These are phyloP conservation scores for Sextonia rubra DNA, from an alignment of 164 flowering plant species.

Conservation along the genomic window DNA sequence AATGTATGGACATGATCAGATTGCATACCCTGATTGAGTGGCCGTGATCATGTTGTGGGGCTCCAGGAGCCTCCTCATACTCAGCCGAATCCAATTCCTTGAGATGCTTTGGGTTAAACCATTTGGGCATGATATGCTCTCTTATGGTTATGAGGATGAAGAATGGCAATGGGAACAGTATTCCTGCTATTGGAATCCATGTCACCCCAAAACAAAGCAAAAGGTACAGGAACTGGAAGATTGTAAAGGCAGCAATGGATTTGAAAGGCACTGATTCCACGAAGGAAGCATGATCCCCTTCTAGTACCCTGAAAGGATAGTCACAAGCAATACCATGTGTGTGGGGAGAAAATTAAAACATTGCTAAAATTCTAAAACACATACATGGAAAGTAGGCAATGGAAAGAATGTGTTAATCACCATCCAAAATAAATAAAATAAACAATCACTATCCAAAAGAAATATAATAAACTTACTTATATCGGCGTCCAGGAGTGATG, in stretches of 20 bases:
- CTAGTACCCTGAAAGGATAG: slow-evolving; percentile 40
- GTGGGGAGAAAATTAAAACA: neutral
- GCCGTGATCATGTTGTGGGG: slow-evolving; percentile 28
- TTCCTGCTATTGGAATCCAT: slow-evolving; percentile 88
- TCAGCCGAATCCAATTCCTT: slow-evolving; percentile 77
- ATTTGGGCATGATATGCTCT: slow-evolving; percentile 62
- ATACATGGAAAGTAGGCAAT: neutral
- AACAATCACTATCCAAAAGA: neutral
- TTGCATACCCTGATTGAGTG: slow-evolving; percentile 33
- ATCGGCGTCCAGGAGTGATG: slow-evolving; percentile 46
- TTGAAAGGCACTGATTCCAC: slow-evolving; percentile 73
- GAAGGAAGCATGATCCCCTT: slow-evolving; percentile 61
- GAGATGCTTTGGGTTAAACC: slow-evolving; percentile 45
- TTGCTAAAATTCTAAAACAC: neutral
- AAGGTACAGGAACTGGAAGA: slow-evolving; percentile 53
- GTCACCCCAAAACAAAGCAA: slow-evolving; percentile 70
- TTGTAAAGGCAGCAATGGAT: slow-evolving; percentile 46
- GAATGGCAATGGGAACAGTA: slow-evolving; percentile 79
- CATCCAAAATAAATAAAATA: neutral
- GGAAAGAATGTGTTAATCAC: neutral
- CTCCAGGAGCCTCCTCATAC: slow-evolving; percentile 68
- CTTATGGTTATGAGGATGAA: slow-evolving; percentile 64
- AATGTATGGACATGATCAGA: too few relatives aligned
- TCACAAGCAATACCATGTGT: neutral
- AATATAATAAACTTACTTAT: slow-evolving; percentile 40